Conservation (phyloP, 768 basidiomycete genomes). For the Tricholoma sp. region DNA sequence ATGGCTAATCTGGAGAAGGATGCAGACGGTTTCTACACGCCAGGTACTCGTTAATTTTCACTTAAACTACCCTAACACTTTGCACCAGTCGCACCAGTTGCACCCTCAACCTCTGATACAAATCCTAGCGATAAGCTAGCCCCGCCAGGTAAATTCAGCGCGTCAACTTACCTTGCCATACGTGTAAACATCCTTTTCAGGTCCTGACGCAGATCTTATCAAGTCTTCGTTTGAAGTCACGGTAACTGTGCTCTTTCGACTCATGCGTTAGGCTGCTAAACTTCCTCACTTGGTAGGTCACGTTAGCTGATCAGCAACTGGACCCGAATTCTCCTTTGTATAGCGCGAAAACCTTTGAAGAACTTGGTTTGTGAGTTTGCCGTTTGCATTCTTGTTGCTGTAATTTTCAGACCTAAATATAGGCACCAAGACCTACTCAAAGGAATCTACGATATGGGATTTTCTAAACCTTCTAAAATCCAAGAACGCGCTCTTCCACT, state of each 20-base stretch:
- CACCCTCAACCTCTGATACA: constrained; percentile 20
- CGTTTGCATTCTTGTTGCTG: neutral
- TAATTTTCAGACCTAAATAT: neutral
- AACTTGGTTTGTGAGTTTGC: constrained; percentile 80
- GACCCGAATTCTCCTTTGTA: constrained; percentile 95
- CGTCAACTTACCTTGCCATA: neutral
- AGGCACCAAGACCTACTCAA: constrained; percentile 87
- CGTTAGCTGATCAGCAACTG: constrained; percentile 91
- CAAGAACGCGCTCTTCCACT: constrained; percentile 95
- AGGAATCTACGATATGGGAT: constrained; percentile 92
- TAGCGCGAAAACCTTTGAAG: constrained; percentile 92
- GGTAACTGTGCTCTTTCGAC: constrained; percentile 34
- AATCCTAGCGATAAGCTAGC: constrained; percentile 21
- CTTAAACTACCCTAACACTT: neutral
- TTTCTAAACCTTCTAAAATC: constrained; percentile 97
- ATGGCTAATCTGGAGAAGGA: constrained; percentile 58
- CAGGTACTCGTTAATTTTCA: constrained; percentile 32
- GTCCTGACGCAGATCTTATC: constrained; percentile 42
- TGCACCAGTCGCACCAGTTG: constrained; percentile 16
- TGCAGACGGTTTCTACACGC: constrained; percentile 74
- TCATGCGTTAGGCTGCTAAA: neutral
- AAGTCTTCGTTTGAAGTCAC: constrained; percentile 81
- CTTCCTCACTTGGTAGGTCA: constrained; percentile 54
- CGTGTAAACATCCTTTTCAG: constrained; percentile 12
- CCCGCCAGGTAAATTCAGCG: constrained; percentile 17